Base-by-base conservation (phyloP, 805 yeast species). In the Barnettozyma salicaria region DNA sequence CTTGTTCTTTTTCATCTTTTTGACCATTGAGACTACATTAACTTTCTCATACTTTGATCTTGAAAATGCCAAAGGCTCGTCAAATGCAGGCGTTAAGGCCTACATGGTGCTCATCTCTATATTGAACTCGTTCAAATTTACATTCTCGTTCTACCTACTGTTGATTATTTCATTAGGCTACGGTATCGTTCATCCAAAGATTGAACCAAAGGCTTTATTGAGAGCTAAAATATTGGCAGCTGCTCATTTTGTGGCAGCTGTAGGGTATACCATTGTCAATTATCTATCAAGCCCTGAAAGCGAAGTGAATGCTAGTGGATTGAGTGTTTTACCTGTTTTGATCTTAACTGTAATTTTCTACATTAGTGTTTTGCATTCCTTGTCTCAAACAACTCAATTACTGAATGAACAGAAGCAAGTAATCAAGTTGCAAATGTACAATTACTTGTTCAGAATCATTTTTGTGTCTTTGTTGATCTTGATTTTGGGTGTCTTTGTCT, bases 31-130 rank as follows among this genome's bases (percentile, higher is more conserved):
- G 60, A 84, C 87, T 48, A 74, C 88, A 35, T 75, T 87, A 35
- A 80, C 87, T 30, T 89, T 97, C 95, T 87, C 95, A 3, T 83
- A 86, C 56, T 92, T 83, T 56, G 96, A 87, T 53, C 70, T 85
- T 45, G 77, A 78, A 51, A 92, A 92, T 62, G 66, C 74, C 33
- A 64, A 70, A 32, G 82, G 80, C 30, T 51, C 61, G 19, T 34
- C 49, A 0, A 58, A 60, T 23, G 67, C 73, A 1, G 78, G 78
- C 32, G 76, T 87, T 49, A 82, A 77, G 45, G 74, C 76, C 27
- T 85, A 88, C 61, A 72, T 87, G 72, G 76, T 76, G 7, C 74
- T 90, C 54, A 73, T 90, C 35, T 80, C 96, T 2, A 58, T 86
- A 22, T 63, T 90, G 58, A 85, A 87, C 56, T 77, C 95, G 2